A percentile compares a stretch with the other conserved stretches of the same genome.
phyloP scores from a whole-genome alignment of 768 basidiomycete genomes.

The Tylopilus sp. region DNA sequence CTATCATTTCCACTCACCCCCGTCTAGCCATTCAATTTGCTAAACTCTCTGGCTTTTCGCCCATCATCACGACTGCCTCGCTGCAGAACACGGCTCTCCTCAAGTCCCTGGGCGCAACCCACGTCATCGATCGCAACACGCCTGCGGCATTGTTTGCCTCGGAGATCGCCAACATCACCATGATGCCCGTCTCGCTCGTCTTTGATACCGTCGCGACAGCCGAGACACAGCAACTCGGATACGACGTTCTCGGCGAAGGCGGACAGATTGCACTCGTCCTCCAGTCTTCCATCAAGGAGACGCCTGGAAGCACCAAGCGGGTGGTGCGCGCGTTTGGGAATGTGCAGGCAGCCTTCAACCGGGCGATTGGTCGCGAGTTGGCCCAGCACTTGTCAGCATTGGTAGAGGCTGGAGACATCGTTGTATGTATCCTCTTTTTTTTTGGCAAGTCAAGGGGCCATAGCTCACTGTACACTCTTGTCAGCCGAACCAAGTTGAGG shows the following conservation, averaged over 20 bases:
- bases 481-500: constrained; percentile 18
- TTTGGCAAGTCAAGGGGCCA: not conserved
- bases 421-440: constrained; percentile 5
- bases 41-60: constrained; percentile 33
- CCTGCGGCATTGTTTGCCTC: constrained; percentile 9
- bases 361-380: constrained; percentile 12
- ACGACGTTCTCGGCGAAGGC: constrained; percentile 28
- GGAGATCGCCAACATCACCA: constrained; percentile 17
- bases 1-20: constrained; percentile 5
- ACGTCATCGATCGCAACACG: constrained; percentile 33
- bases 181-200: constrained; percentile 8
- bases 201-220: constrained; percentile 28
- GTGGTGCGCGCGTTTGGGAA: constrained; percentile 9
- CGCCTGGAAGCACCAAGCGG: constrained; percentile 15
- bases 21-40: constrained; percentile 34
- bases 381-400: constrained; percentile 8
- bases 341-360: constrained; percentile 10
- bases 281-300: constrained; percentile 6
- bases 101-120: constrained; percentile 36
- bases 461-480: not conserved
- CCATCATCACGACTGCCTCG: constrained; percentile 41
- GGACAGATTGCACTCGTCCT: constrained; percentile 26
- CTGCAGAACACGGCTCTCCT: constrained; percentile 31
- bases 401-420: constrained; percentile 14
- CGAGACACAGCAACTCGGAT: constrained; percentile 34